phyloP scores from a whole-genome alignment of 2,329 filamentous ascomycete genomes.

The Diatrype stigma region DNA sequence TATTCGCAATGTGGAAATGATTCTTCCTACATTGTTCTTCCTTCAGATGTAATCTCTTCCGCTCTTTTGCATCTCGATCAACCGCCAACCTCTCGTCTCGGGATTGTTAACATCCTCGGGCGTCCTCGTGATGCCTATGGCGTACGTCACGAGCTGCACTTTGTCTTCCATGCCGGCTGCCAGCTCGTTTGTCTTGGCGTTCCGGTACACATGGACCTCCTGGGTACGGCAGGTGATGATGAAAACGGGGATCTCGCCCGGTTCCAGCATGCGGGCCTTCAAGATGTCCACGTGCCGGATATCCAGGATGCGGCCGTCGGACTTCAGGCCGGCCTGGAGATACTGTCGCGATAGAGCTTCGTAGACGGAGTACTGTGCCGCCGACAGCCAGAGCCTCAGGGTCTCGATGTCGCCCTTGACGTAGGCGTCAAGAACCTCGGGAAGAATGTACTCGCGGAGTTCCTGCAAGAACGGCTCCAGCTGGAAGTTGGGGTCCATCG shows the following conservation, averaged over 20 bases:
- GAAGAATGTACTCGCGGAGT: conserved; percentile 95
- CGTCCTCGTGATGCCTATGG: conserved; percentile 89
- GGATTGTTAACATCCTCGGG: conserved; percentile 96
- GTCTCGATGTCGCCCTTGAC: conserved; percentile 93
- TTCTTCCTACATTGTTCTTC: background rate
- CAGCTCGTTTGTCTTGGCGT: conserved; percentile 82
- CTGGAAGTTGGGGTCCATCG: conserved; percentile 93
- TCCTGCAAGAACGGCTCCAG: conserved; percentile 92
- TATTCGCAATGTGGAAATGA: too few relatives aligned
- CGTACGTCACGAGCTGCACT: conserved; percentile 96
- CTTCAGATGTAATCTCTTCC: conserved; percentile 74
- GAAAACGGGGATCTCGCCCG: conserved; percentile 88
- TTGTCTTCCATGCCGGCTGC: conserved; percentile 98
- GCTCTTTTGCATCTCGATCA: conserved; percentile 99
- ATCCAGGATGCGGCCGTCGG: conserved; percentile 90
- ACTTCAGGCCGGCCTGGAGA: conserved; percentile 86
- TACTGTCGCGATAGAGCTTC: conserved; percentile 97
- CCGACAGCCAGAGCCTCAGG: conserved; percentile 90
- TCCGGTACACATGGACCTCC: conserved; percentile 95
- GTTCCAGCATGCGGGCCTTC: conserved; percentile 74
- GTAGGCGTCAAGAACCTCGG: conserved; percentile 95
- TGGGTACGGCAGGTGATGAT: conserved; percentile 96
- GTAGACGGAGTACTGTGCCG: conserved; percentile 94
- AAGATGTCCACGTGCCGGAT: conserved; percentile 91
- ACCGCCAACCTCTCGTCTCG: conserved; percentile 91